A percentile compares a stretch with the other conserved stretches of the same genome.
These are phyloP conservation scores for Peniophora sp. DNA, from an alignment of 1,284 basidiomycete species.

Conservation along the genomic window DNA sequence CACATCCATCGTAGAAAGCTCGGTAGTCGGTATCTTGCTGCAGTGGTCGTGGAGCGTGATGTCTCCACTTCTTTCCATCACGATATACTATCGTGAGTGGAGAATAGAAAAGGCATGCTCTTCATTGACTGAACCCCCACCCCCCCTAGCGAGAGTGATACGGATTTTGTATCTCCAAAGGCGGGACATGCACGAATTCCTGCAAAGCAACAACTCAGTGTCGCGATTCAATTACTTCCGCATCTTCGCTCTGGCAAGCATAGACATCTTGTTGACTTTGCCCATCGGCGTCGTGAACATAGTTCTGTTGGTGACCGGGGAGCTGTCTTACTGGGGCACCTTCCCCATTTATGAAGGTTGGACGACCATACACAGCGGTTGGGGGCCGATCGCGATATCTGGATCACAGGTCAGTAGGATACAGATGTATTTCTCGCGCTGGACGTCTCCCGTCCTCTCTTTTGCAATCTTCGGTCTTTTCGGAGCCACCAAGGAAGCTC, in stretches of 20 bases:
- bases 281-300: background rate
- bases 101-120: too few relatives aligned
- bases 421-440: background rate
- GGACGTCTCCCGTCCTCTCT: background rate
- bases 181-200: background rate
- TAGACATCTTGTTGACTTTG: background rate
- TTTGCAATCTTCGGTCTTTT: background rate
- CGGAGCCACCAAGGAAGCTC: background rate
- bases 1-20: background rate
- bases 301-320: too few relatives aligned
- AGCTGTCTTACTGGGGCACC: too few relatives aligned
- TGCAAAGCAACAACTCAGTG: background rate
- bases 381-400: too few relatives aligned
- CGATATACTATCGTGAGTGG: background rate
- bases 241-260: background rate
- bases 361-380: too few relatives aligned
- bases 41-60: background rate
- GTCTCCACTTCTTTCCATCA: background rate
- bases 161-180: background rate
- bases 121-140: too few relatives aligned
- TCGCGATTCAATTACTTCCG: background rate
- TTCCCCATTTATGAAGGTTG: too few relatives aligned
- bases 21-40: background rate
- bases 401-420: background rate
- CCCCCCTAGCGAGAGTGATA: background rate